Evolutionary conservation across 805 yeast species (phyloP).

Genomic region (Cyberlindnera xishuangbannaensis): DNA sequence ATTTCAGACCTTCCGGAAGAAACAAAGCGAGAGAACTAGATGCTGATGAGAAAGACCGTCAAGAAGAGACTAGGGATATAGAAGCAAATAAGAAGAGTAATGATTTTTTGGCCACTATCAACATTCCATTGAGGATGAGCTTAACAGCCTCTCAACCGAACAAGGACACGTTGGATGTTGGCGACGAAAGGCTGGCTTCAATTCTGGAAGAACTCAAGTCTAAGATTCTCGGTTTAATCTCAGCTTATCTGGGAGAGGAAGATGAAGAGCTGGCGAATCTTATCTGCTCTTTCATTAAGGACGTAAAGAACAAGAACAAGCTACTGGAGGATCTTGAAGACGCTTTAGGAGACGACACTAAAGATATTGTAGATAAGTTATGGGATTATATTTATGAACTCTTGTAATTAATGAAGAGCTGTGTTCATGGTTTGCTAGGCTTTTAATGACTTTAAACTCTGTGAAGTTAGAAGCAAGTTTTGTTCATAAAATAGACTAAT

Average conservation of each 20-base stretch:
- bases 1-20: slow-evolving; percentile 18
- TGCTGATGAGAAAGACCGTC: slow-evolving; percentile 35
- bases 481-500: too few species aligned
- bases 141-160: slow-evolving; percentile 3
- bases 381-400: slow-evolving; percentile 29
- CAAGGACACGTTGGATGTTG: slow-evolving; percentile 10
- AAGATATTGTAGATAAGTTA: slow-evolving; percentile 35
- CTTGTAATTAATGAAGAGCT: too few species aligned
- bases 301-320: slow-evolving; percentile 26
- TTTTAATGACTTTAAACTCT: too few species aligned
- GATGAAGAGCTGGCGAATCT: slow-evolving; percentile 46
- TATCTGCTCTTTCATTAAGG: slow-evolving; percentile 34
- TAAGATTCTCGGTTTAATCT: slow-evolving; percentile 39
- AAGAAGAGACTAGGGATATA: slow-evolving; percentile 28
- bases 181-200: slow-evolving; percentile 12
- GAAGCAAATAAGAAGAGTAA: slow-evolving; percentile 12
- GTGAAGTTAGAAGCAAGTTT: too few species aligned
- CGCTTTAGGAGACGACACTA: slow-evolving; percentile 45
- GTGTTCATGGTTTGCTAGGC: too few species aligned
- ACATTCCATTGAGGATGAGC: slow-evolving; percentile 16
- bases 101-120: slow-evolving; percentile 15
- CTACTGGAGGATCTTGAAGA: slow-evolving; percentile 43
- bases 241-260: slow-evolving; percentile 46
- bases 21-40: slow-evolving; percentile 35
- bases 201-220: slow-evolving; percentile 25